Evolutionary conservation across 371 early-diverging fungal genomes (phyloP).

Genomic region (Mucor mucedo): DNA sequence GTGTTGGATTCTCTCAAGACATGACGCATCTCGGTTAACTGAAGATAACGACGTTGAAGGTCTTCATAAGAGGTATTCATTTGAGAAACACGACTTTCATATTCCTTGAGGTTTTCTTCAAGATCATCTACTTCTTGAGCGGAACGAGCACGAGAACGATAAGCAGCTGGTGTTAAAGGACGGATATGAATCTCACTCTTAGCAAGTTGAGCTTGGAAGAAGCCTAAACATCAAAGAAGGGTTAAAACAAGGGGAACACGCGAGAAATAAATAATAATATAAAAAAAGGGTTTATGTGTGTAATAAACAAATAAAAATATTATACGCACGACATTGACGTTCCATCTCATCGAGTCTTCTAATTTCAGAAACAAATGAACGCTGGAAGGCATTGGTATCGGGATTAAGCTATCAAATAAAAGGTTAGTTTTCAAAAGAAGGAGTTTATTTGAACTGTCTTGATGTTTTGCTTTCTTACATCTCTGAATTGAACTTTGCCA

Average conservation of each 20-base stretch:
- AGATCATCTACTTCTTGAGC: constrained; percentile 95
- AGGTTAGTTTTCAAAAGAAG: not conserved
- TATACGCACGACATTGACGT: constrained; percentile 82
- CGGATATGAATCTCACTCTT: constrained; percentile 78
- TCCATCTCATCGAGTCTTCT: constrained; percentile 94
- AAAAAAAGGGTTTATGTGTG: not conserved
- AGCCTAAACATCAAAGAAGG: constrained; percentile 57
- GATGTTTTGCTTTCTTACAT: constrained; percentile 60
- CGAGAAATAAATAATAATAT: not conserved
- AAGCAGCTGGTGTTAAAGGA: constrained; percentile 57
- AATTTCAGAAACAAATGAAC: constrained; percentile 94
- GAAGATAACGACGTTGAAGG: constrained; percentile 84
- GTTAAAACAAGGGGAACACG: constrained; percentile 5
- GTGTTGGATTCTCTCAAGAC: constrained; percentile 87
- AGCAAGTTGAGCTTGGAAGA: constrained; percentile 81
- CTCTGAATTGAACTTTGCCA: constrained; percentile 94
- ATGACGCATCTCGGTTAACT: constrained; percentile 89
- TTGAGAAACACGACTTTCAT: constrained; percentile 82
- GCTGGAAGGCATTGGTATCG: constrained; percentile 95
- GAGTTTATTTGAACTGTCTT: not conserved
- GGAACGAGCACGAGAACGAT: constrained; percentile 73
- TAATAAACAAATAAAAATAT: not conserved
- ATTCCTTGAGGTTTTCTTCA: constrained; percentile 79
- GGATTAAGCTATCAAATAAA: constrained; percentile 76
- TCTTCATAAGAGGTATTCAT: constrained; percentile 89